Conservation (phyloP, 2,329 filamentous ascomycete genomes). For the Penicillium sp. region DNA sequence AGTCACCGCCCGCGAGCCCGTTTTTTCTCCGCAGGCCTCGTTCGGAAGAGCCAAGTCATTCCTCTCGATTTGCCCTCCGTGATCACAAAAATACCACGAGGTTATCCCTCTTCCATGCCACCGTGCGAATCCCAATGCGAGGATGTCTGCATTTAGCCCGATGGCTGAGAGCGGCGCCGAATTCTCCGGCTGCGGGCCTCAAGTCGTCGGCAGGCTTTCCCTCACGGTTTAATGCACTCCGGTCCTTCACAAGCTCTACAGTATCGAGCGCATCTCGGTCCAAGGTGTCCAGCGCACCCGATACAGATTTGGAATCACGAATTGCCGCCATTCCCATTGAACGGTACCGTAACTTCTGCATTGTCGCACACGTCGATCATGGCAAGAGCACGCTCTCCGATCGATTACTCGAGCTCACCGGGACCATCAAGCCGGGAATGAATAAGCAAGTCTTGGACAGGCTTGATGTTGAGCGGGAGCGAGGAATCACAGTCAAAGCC, state of each 20-base stretch:
- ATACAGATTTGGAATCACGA: slow-evolving; percentile 55
- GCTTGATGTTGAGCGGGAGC: slow-evolving; percentile 90
- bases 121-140: slow-evolving; percentile 42
- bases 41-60: slow-evolving; percentile 2
- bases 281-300: slow-evolving; percentile 20
- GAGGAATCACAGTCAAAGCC: slow-evolving; percentile 97
- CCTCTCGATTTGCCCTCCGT: slow-evolving; percentile 3
- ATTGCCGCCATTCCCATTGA: slow-evolving; percentile 51
- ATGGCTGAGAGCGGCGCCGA: slow-evolving; percentile 43
- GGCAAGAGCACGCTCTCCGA: slow-evolving; percentile 96
- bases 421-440: slow-evolving; percentile 77
- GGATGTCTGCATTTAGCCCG: slow-evolving; percentile 46
- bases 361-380: slow-evolving; percentile 98
- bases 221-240: slow-evolving; percentile 16
- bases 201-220: slow-evolving; percentile 25
- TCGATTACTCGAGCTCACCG: slow-evolving; percentile 85
- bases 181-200: slow-evolving; percentile 30
- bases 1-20: slow-evolving; percentile 24
- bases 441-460: slow-evolving; percentile 98
- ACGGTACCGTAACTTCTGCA: slow-evolving; percentile 84
- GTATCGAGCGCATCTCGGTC: slow-evolving; percentile 21
- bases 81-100: background rate
- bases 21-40: slow-evolving; percentile 33
- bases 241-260: slow-evolving; percentile 33
- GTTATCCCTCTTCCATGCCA: slow-evolving; percentile 27